A percentile compares a stretch with the other conserved stretches of the same genome.
Evolutionary conservation across 148 eudicot genomes (phyloP).

Genomic region (Silene conica): DNA sequence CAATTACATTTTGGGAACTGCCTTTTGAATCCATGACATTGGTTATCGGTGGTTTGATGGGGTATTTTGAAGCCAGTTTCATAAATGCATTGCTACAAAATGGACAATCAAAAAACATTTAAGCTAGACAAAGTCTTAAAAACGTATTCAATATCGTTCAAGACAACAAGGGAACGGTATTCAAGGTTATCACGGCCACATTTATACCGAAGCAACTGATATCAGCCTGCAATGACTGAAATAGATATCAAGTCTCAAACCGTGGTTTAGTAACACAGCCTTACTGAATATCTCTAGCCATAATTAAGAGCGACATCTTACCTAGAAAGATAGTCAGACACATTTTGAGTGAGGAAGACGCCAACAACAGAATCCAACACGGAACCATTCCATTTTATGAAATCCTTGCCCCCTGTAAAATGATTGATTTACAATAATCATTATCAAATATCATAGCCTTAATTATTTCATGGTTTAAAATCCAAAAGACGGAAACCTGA

Average conservation of each 20-base stretch:
- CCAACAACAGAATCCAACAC: constrained; percentile 35
- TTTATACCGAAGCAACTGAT: background rate
- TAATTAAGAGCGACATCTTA: background rate
- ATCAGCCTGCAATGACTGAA: background rate
- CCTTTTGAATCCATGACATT: background rate
- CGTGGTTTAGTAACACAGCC: background rate
- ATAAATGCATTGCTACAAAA: constrained; percentile 31
- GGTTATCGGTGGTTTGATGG: constrained; percentile 10
- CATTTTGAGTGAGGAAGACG: constrained; percentile 35
- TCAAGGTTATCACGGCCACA: background rate
- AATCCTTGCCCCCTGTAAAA: constrained; percentile 24
- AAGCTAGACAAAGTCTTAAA: background rate
- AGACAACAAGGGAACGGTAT: background rate
- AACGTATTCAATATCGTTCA: background rate
- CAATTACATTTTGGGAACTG: background rate
- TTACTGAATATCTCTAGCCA: too few relatives aligned
- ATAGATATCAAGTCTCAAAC: background rate
- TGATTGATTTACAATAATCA: background rate
- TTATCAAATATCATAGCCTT: background rate
- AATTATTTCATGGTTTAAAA: background rate
- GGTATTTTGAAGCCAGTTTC: constrained; percentile 23
- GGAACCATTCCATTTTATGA: constrained; percentile 31
- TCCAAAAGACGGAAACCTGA: background rate
- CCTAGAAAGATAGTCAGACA: constrained; percentile 31
- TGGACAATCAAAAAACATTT: background rate